phyloP scores from a whole-genome alignment of 2,329 filamentous ascomycete genomes.

The Colletotrichum liaoningense region DNA sequence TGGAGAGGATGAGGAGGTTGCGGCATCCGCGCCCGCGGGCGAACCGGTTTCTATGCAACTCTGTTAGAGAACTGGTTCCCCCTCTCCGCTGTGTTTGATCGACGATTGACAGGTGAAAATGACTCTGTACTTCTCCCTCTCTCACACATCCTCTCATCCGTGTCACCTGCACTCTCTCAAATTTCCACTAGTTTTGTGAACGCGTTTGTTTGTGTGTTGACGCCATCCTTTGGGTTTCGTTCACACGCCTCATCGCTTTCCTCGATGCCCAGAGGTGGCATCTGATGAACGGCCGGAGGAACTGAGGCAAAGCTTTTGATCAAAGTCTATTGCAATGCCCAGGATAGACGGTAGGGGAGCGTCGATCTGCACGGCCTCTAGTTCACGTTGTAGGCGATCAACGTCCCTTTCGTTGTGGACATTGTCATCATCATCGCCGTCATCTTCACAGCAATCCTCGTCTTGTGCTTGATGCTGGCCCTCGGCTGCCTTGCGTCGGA shows the following conservation, averaged over 20 bases:
- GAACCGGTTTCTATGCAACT: conserved; percentile 6
- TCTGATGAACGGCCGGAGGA: conserved; percentile 13
- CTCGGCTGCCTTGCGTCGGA: conserved; percentile 5
- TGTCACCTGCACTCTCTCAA: neutral
- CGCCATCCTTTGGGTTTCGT: neutral
- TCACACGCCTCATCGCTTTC: neutral
- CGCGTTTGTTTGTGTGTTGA: neutral
- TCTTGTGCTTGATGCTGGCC: neutral
- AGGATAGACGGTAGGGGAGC: conserved; percentile 19
- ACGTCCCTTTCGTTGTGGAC: conserved; percentile 6
- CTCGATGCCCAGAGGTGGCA: conserved; percentile 5
- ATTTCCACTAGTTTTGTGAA: neutral
- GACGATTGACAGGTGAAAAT: neutral
- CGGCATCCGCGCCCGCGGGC: neutral
- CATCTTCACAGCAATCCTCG: neutral
- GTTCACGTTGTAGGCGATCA: conserved; percentile 10
- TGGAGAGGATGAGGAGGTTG: neutral
- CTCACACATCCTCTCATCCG: neutral
- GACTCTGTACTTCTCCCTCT: neutral
- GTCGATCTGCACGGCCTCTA: conserved; percentile 31
- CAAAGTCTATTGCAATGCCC: conserved; percentile 24
- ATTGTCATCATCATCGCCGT: neutral
- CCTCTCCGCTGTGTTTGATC: conserved; percentile 23
- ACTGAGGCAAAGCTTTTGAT: conserved; percentile 20
- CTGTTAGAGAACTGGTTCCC: conserved; percentile 4